Conservation (phyloP, 139 green algal genomes). For the Closterium sp. region DNA sequence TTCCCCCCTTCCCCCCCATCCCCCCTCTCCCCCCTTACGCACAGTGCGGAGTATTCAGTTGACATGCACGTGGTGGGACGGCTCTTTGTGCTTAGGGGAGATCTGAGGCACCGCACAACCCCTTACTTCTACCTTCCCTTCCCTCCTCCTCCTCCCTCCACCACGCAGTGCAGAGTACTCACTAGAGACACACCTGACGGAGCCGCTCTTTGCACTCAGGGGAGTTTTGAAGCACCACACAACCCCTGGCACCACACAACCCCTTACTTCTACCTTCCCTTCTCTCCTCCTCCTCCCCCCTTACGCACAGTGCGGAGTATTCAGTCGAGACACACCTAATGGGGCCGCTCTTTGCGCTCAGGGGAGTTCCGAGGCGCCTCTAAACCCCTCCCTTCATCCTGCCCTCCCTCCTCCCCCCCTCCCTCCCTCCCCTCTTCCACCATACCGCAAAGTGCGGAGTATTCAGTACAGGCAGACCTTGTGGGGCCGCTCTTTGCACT, state of each 20-base stretch:
- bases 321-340: neutral
- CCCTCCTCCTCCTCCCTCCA: neutral
- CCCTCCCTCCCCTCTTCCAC: neutral
- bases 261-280: too few species aligned
- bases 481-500: neutral
- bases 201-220: too few species aligned
- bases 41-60: neutral
- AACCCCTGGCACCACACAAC: neutral
- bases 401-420: neutral
- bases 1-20: neutral
- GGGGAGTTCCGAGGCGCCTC: neutral
- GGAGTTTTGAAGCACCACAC: too few species aligned
- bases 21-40: neutral
- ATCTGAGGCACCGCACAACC: neutral
- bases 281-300: neutral
- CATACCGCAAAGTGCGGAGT: conserved; percentile 33
- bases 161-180: conserved; percentile 42
- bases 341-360: neutral
- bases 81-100: neutral
- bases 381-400: neutral
- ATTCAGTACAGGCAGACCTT: neutral
- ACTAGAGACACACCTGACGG: too few species aligned
- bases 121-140: too few species aligned
- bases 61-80: neutral
- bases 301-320: neutral